These are phyloP conservation scores for Podaxis sp. DNA, from an alignment of 768 basidiomycete genomes.

Conservation along the genomic window DNA sequence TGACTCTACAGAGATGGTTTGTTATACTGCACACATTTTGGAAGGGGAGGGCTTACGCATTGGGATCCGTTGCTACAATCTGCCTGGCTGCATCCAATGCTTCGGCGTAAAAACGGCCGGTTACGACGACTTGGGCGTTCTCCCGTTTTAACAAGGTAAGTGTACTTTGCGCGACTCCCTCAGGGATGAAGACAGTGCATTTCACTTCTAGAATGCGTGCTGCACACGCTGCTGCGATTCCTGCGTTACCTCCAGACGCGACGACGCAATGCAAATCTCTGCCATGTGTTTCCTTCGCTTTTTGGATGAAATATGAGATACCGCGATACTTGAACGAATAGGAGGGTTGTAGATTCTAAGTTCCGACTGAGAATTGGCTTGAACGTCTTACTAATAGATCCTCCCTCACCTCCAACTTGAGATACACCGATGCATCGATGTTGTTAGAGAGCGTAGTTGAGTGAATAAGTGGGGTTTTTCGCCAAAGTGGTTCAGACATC, in stretches of 20 bases:
- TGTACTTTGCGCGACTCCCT: constrained; percentile 43
- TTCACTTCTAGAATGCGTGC: constrained; percentile 47
- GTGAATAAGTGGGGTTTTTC: constrained; percentile 61
- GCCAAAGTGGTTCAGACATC: constrained; percentile 36
- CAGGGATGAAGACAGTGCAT: constrained; percentile 69
- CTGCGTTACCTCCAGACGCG: constrained; percentile 83
- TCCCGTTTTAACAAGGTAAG: constrained; percentile 46
- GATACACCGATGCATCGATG: constrained; percentile 49
- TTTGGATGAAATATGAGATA: constrained; percentile 56
- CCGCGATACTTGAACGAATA: constrained; percentile 79
- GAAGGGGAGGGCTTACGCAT: constrained; percentile 42
- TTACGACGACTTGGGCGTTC: constrained; percentile 54
- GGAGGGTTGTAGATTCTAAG: constrained; percentile 65
- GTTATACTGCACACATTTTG: not conserved
- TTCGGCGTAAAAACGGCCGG: constrained; percentile 54
- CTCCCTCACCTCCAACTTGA: constrained; percentile 66
- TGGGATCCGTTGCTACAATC: constrained; percentile 35
- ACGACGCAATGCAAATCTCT: constrained; percentile 55
- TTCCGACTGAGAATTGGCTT: not conserved
- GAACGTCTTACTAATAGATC: not conserved
- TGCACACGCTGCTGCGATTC: constrained; percentile 63
- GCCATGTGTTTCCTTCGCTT: constrained; percentile 47
- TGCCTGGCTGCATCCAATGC: constrained; percentile 48
- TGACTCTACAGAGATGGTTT: constrained; percentile 36
- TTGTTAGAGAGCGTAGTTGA: constrained; percentile 54